Conservation (phyloP, 2,329 filamentous ascomycete species). For the Chaetomiaceae sp. region DNA sequence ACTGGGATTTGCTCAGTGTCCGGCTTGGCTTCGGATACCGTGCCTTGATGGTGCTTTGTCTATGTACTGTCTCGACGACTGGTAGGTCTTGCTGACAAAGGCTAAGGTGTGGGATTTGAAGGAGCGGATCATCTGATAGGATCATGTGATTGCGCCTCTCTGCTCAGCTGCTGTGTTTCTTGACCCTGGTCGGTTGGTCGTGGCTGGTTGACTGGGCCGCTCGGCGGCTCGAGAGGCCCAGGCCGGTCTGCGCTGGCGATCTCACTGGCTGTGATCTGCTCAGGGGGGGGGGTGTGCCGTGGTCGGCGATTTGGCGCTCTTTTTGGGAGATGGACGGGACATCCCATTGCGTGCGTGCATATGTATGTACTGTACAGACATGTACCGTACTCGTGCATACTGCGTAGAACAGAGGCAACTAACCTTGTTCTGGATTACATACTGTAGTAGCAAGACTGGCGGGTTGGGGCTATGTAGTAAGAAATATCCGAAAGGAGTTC, state of each 20-base stretch:
- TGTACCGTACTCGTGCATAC: too few relatives aligned
- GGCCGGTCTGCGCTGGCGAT: background rate
- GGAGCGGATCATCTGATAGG: background rate
- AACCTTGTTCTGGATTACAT: too few relatives aligned
- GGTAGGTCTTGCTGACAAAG: too few relatives aligned
- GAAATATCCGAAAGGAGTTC: too few relatives aligned
- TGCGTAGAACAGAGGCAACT: too few relatives aligned
- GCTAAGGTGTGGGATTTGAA: too few relatives aligned
- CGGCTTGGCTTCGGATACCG: too few relatives aligned
- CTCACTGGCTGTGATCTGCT: background rate
- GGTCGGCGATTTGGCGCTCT: background rate
- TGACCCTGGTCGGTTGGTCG: background rate
- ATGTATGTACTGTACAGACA: background rate
- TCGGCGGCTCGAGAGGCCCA: background rate
- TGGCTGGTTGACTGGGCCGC: too few relatives aligned
- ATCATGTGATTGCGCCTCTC: background rate
- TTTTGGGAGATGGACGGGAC: background rate
- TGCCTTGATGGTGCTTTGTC: background rate
- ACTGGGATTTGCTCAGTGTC: too few relatives aligned
- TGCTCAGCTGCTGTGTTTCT: background rate
- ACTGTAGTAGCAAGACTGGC: too few relatives aligned
- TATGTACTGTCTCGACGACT: too few relatives aligned
- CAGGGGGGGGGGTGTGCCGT: background rate
- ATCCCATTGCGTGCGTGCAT: background rate
- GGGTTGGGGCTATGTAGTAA: too few relatives aligned